Evolutionary conservation across 164 flowering plant species (phyloP).

Genomic region (Piper betle): DNA sequence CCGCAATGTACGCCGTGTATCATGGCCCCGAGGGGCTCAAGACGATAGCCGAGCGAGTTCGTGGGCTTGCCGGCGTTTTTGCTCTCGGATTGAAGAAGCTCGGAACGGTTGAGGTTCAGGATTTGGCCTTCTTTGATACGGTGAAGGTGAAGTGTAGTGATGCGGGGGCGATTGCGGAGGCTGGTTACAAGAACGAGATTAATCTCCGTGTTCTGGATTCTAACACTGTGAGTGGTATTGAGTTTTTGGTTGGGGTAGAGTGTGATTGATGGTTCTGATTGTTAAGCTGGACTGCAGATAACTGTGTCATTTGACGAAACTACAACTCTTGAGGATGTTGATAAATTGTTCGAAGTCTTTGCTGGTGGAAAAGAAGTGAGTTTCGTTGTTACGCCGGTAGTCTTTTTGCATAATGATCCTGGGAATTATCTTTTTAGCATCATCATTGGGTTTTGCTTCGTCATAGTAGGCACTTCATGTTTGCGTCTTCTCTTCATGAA

Average conservation of each 20-base stretch:
- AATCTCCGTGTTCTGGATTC: slow-evolving; percentile 67
- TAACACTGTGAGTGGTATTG: slow-evolving; percentile 48
- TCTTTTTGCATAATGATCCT: neutral
- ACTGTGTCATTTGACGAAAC: slow-evolving; percentile 93
- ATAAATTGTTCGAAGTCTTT: slow-evolving; percentile 70
- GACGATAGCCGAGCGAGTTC: slow-evolving; percentile 69
- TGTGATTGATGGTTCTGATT: slow-evolving; percentile 1
- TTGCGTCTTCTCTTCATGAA: too few species aligned
- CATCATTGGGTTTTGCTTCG: too few species aligned
- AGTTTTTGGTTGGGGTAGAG: neutral
- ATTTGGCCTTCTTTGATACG: slow-evolving; percentile 88
- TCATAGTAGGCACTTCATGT: too few species aligned
- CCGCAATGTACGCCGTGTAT: slow-evolving; percentile 97
- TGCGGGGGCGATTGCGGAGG: slow-evolving; percentile 66
- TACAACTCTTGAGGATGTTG: slow-evolving; percentile 88
- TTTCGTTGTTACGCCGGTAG: slow-evolving; percentile 1
- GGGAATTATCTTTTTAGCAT: neutral
- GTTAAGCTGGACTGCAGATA: slow-evolving; percentile 36
- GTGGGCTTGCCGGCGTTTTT: slow-evolving; percentile 83
- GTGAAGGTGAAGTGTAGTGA: slow-evolving; percentile 76
- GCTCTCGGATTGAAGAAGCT: slow-evolving; percentile 78
- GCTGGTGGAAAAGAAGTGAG: slow-evolving; percentile 76
- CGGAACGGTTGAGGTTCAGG: slow-evolving; percentile 71
- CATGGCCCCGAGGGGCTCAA: slow-evolving; percentile 98
- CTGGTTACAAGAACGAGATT: slow-evolving; percentile 61